These are phyloP conservation scores for Hypoxylon sp. DNA, from an alignment of 2,329 filamentous ascomycete species.

Conservation along the genomic window DNA sequence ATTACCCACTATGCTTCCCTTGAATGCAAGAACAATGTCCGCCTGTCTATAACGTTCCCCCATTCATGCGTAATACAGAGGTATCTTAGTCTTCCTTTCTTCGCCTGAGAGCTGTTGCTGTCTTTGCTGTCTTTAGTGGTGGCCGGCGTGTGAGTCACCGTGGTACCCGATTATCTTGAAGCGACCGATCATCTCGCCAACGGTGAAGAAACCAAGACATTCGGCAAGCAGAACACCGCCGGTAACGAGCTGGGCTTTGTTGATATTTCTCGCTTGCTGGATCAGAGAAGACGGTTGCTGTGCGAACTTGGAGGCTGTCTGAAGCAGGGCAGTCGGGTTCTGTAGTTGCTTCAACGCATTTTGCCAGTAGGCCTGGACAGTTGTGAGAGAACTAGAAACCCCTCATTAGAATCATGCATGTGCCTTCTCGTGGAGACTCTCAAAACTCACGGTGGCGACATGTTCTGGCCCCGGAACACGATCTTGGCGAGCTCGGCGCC, in stretches of 20 bases:
- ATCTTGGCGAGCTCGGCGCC: conserved; percentile 89
- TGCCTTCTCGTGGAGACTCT: neutral
- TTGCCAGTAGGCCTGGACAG: conserved; percentile 90
- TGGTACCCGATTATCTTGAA: conserved; percentile 96
- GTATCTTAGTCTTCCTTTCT: conserved; percentile 38
- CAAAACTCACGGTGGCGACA: conserved; percentile 91
- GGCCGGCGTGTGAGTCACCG: conserved; percentile 73
- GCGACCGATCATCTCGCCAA: conserved; percentile 96
- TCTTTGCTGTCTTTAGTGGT: conserved; percentile 72
- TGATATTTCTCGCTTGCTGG: conserved; percentile 75
- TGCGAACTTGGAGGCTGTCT: conserved; percentile 65
- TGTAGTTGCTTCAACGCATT: conserved; percentile 78
- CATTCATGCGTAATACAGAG: conserved; percentile 46
- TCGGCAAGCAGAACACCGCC: conserved; percentile 87
- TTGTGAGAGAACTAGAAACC: conserved; percentile 75
- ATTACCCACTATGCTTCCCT: conserved; percentile 41
- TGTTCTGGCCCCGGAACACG: conserved; percentile 88
- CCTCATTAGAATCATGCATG: conserved; percentile 36
- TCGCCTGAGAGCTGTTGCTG: conserved; percentile 4
- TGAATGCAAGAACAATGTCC: conserved; percentile 45
- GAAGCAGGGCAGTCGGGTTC: conserved; percentile 75
- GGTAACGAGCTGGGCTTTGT: conserved; percentile 77
- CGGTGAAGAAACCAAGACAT: conserved; percentile 95
- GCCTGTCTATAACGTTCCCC: conserved; percentile 46
- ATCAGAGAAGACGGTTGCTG: conserved; percentile 58